Base-by-base conservation (phyloP, 73 alveolate species). In the Paramecium caudatum region DNA sequence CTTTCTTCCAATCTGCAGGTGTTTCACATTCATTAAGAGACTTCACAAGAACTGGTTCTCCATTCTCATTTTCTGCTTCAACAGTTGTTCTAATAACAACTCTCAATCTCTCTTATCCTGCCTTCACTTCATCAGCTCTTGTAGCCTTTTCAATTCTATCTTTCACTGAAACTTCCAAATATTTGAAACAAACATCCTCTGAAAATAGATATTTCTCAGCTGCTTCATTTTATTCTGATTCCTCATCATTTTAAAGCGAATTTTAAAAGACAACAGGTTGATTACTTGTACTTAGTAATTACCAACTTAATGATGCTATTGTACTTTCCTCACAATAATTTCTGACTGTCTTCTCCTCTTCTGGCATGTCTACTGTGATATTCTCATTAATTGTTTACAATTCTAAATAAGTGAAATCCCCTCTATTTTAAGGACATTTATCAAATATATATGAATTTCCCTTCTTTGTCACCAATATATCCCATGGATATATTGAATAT, bases 401-500 rank as follows among this genome's bases (percentile, higher is more conserved):
- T 46, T 90, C 92, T 4, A 83, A 21, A 47, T 47, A 46, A 15
- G 94, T 63, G 17, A 69, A 55, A 3, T 90, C 70, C 7, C 85
- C 21, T 49, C 82, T 41, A 16, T 74, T 37, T 74, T 74, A 74
- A 37, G 62, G 62, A 43, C 69, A 37, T 37, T 74, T 82, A 30
- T 90, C 94, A 47, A 90, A 82, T 9, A 82, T 82, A 10, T 37
- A 21, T n/a, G 47, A 30, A 32, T 83, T 91, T 12, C 90, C 86
- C n/a, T 50, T 46, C 61, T 90, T 90, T 1, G 91, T 82, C 27
- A 90, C 46, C 21, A 39, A 34, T 4, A 90, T 81, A 61, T 90
- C 94, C 94, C 94, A 90, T n/a, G 93, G 93, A 46, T 90, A 90
- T 10, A 90, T 82, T 7, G 94, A 90, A 21, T 82, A 37, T 9